Evolutionary conservation across 164 flowering plant species (phyloP).

Genomic region (Vitis riparia): DNA sequence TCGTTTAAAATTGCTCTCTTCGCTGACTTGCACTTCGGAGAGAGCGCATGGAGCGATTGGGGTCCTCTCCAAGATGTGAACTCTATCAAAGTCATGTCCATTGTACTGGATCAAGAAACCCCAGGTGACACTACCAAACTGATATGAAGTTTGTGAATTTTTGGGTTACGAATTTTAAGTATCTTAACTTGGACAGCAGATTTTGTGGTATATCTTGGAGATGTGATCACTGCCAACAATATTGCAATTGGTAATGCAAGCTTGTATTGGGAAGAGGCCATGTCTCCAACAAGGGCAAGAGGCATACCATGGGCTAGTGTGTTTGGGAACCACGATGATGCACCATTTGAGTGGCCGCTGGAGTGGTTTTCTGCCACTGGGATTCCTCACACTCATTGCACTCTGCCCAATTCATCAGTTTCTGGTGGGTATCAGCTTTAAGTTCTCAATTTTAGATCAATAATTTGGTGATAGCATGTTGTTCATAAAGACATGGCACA

Average conservation of each 20-base stretch:
- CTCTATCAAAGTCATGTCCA: constrained; percentile 63
- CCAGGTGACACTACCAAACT: constrained; percentile 48
- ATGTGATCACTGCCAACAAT: constrained; percentile 85
- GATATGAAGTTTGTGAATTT: too few relatives aligned
- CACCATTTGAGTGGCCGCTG: constrained; percentile 76
- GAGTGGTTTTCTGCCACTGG: constrained; percentile 84
- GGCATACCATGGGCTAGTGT: constrained; percentile 83
- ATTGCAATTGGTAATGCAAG: constrained; percentile 70
- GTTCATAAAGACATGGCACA: too few relatives aligned
- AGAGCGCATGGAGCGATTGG: constrained; percentile 83
- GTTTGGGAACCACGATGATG: constrained; percentile 93
- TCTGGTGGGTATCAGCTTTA: constrained; percentile 26
- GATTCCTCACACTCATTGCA: constrained; percentile 60
- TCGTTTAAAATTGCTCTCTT: constrained; percentile 68
- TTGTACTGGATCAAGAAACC: constrained; percentile 55
- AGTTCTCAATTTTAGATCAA: too few relatives aligned
- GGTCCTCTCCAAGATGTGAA: constrained; percentile 74
- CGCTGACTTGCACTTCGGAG: constrained; percentile 88
- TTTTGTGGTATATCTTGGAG: constrained; percentile 90
- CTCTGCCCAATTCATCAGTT: constrained; percentile 20
- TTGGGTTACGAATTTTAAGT: constrained; percentile 2
- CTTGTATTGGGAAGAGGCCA: constrained; percentile 80
- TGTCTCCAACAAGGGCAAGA: constrained; percentile 60
- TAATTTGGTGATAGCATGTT: too few relatives aligned
- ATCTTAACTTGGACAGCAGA: constrained; percentile 28